Percentiles rank a stretch among this genome's conserved stretches.
Conservation (phyloP, 1,139 yeast species). For the Yamadazyma diospyri region DNA sequence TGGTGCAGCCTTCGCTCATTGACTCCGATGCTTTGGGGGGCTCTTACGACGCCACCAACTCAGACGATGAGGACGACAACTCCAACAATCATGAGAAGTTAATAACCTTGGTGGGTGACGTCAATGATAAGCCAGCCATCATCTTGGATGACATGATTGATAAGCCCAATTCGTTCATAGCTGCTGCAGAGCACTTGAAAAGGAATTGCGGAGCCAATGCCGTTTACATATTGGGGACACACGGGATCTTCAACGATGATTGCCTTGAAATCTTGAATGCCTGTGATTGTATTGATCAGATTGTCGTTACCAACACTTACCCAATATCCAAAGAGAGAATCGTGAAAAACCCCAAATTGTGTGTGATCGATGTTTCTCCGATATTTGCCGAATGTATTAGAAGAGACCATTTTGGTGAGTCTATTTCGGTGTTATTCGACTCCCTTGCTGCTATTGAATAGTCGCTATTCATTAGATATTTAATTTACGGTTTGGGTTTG, state of each 20-base stretch:
- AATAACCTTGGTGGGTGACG: slow-evolving; percentile 96
- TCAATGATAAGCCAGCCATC: slow-evolving; percentile 84
- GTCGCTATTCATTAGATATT: slow-evolving; percentile 3
- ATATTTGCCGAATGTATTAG: slow-evolving; percentile 97
- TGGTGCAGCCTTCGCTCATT: slow-evolving; percentile 16
- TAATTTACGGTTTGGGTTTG: slow-evolving; percentile 3
- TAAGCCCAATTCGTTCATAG: slow-evolving; percentile 87
- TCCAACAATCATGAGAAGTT: slow-evolving; percentile 73
- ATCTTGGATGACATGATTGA: slow-evolving; percentile 96
- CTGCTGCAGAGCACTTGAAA: slow-evolving; percentile 96
- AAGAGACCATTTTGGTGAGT: slow-evolving; percentile 97
- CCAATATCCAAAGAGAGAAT: slow-evolving; percentile 70
- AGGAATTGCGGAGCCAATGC: slow-evolving; percentile 92
- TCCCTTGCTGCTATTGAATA: slow-evolving; percentile 67
- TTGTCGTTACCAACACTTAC: slow-evolving; percentile 94
- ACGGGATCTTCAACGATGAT: slow-evolving; percentile 86
- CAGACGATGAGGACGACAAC: slow-evolving; percentile 83
- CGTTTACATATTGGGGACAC: slow-evolving; percentile 91
- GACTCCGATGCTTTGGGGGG: slow-evolving; percentile 70
- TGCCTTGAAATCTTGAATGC: slow-evolving; percentile 77
- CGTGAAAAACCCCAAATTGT: slow-evolving; percentile 59
- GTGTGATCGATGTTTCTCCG: slow-evolving; percentile 88
- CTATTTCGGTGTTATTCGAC: slow-evolving; percentile 87
- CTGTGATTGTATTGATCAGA: slow-evolving; percentile 77
- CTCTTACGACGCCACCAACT: slow-evolving; percentile 68